Evolutionary conservation across 2,329 filamentous ascomycete species (phyloP), one percentile per base, ranked within the genome.

Genomic region (Zymoseptoria pseudotritici): DNA sequence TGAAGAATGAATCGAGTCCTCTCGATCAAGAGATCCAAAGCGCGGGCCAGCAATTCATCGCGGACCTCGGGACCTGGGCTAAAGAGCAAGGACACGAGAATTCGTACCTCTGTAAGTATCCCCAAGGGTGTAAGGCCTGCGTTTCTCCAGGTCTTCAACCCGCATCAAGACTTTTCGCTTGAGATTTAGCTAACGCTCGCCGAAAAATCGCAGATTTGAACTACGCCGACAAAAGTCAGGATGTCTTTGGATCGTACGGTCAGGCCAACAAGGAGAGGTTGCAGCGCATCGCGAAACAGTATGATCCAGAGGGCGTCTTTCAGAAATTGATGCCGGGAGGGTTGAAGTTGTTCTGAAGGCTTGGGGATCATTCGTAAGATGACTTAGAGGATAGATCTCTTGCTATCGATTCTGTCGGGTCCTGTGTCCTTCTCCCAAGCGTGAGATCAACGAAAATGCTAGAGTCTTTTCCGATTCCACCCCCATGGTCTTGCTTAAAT

Each of bases 241-340:
- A 60, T 21, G 49, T 54, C 3, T 29, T 64, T 4, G 46, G 24
- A 29, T 56, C 60, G 13, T 64, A 64, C 50, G 62, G 62, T 11
- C 24, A 36, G 13, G 62, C 54, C 9, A 64, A 58, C 54, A 55
- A 60, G 26, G 31, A 56, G 42, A 54, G 57, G 26, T 56, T 64
- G 29, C 31, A 50, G 49, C 50, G 52, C 22, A 55, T 59, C 11
- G 31, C 57, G 22, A 49, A 49, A 19, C 60, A 36, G 26, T 62
- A 62, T 50, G 62, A 62, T 36, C 60, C 62, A 3, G 55, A 64
- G 9, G 53, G 52, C 9, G 36, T 64, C 20, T 62, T 64, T 24
- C 55, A 62, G 51, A 55, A 57, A 17, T 31, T 60, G 55, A 21
- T 60, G 46, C 62, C 62, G 17, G 62, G 62, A 50, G 57, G 57